These are phyloP conservation scores for Fusarium liriodendri DNA, from an alignment of 2,329 filamentous ascomycete species.

Conservation along the genomic window DNA sequence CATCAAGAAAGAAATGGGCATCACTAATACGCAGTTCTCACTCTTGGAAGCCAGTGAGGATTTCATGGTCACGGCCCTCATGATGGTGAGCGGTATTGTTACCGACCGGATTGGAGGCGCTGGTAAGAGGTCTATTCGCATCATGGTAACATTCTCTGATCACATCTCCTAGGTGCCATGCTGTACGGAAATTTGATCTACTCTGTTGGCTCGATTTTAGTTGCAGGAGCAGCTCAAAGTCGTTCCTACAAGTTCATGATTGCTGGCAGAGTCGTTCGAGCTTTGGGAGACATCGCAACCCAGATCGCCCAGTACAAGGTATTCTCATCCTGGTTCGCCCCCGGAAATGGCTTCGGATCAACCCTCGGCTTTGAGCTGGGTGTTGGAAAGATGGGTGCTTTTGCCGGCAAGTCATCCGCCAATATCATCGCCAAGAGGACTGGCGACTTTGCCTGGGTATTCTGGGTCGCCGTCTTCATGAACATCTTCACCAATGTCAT, in stretches of 20 bases:
- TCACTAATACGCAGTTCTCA: constrained; percentile 69
- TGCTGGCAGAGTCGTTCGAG: constrained; percentile 63
- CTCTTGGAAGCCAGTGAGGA: constrained; percentile 69
- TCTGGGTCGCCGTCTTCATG: constrained; percentile 70
- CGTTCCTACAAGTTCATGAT: constrained; percentile 70
- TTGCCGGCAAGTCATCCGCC: constrained; percentile 68
- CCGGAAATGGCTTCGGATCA: constrained; percentile 69
- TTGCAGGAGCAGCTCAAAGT: constrained; percentile 65
- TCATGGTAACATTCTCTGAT: neutral
- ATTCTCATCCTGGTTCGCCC: constrained; percentile 72
- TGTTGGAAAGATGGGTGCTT: constrained; percentile 67
- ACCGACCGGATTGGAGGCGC: constrained; percentile 69
- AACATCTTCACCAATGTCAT: constrained; percentile 70
- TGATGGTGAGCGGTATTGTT: constrained; percentile 64
- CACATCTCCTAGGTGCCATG: neutral
- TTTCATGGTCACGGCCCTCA: constrained; percentile 68
- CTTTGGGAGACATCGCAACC: constrained; percentile 70
- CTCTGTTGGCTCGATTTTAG: constrained; percentile 66
- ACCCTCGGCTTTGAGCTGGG: constrained; percentile 70
- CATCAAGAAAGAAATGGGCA: constrained; percentile 67
- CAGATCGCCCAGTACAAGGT: constrained; percentile 73
- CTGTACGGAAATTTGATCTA: constrained; percentile 68
- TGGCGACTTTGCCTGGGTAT: constrained; percentile 70
- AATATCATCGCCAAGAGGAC: constrained; percentile 67
- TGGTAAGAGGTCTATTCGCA: constrained; percentile 14